Base-by-base conservation (phyloP, 768 basidiomycete genomes). In the Bullera alba region DNA sequence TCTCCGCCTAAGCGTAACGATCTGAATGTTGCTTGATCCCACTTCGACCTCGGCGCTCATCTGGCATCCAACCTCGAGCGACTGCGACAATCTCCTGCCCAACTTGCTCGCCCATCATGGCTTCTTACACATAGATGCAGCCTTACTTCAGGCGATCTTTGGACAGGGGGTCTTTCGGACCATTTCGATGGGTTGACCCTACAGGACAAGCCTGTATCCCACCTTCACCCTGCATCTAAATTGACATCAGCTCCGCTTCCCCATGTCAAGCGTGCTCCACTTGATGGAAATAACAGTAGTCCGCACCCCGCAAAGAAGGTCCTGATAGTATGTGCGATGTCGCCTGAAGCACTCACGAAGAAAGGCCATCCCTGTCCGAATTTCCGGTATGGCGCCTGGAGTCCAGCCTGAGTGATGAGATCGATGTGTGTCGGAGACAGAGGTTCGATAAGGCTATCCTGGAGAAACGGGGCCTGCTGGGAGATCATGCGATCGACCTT, bases 311-410 rank as follows among this genome's bases (percentile, higher is more conserved):
- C n/a, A n/a, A n/a, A n/a, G n/a, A n/a, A n/a, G n/a, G n/a, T 34
- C 32, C 10, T 34, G 10, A 34, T 8, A n/a, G 8, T 8, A 34
- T 34, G n/a, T 34, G 8, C 16, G 5, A 10, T 16, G 41, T 6
- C 19, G 8, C 5, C 15, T 4, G 6, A 41, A 16, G 5, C 14
- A 39, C 52, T 46, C 32, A 58, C 56, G 19, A 58, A 54, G 34
- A 54, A 49, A 7, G 56, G 56, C 52, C 52, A 54, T 25, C 50
- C 50, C 6, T 17, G 38, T 16, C 46, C 53, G 52, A 52, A 58
- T 28, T 48, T 34, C 21, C 56, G 39, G 44, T 28, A 58, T 15
- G 48, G 56, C 27, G 39, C 43, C n/a, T n/a, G 4, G 2, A 25
- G 44, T 17, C 56, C 56, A 15, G 56, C 52, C 17, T 30, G 22